phyloP scores from a whole-genome alignment of 345 rosid species.

The Durio zibethinus region DNA sequence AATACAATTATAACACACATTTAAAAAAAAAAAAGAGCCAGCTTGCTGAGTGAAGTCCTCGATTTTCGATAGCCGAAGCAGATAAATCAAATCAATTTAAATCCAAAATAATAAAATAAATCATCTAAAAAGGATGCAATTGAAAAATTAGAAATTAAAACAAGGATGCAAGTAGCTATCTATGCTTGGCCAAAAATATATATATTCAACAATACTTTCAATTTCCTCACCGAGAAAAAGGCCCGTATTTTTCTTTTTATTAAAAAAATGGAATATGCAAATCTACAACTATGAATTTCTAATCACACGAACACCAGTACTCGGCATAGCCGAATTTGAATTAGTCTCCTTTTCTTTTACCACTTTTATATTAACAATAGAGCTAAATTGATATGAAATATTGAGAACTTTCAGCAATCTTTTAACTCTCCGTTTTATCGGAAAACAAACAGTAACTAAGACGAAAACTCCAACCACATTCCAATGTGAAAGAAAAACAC shows the following conservation, averaged over 20 bases:
- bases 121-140: neutral
- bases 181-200: neutral
- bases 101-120: neutral
- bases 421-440: neutral
- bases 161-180: neutral
- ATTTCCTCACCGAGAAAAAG: neutral
- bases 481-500: slow-evolving; percentile 5
- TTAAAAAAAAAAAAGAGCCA: neutral
- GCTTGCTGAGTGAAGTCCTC: neutral
- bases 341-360: neutral
- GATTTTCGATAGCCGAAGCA: neutral
- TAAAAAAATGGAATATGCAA: neutral
- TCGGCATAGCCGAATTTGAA: neutral
- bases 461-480: slow-evolving; percentile 8
- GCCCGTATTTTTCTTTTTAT: neutral
- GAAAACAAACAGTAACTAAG: slow-evolving; percentile 4
- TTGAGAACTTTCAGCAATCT: neutral
- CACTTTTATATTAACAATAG: neutral
- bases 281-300: neutral
- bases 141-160: neutral
- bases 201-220: neutral
- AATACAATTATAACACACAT: neutral
- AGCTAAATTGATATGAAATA: neutral
- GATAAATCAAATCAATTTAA: neutral
- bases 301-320: neutral